Conservation (phyloP, 768 basidiomycete species). For the Tylopilus vinaceipallidus region DNA sequence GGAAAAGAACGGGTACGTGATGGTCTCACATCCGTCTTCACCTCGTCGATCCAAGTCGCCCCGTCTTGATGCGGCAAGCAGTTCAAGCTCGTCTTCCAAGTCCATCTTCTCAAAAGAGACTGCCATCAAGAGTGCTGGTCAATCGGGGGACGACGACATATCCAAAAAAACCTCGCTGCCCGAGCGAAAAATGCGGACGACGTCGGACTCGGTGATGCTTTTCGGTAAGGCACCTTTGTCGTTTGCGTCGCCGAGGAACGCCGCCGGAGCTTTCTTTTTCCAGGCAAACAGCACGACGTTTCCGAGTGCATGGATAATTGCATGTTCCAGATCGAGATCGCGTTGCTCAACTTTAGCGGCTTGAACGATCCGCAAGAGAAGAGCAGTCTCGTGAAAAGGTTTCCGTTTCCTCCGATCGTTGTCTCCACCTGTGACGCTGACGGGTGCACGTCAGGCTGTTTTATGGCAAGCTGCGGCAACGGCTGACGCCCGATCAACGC, state of each 20-base stretch:
- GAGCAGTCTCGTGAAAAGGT: conserved; percentile 88
- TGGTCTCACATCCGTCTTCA: conserved; percentile 38
- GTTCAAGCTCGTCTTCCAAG: conserved; percentile 29
- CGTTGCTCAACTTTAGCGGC: conserved; percentile 69
- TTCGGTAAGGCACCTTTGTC: conserved; percentile 69
- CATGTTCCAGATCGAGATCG: conserved; percentile 97
- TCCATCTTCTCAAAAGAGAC: conserved; percentile 29
- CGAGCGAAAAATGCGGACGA: conserved; percentile 48
- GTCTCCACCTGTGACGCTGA: conserved; percentile 1
- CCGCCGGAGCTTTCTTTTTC: conserved; percentile 1
- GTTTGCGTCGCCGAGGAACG: background rate
- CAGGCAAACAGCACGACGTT: conserved; percentile 96
- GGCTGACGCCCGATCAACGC: conserved; percentile 39
- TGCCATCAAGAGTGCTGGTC: conserved; percentile 26
- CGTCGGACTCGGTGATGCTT: conserved; percentile 82
- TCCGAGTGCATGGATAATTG: conserved; percentile 99
- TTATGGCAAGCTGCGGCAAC: conserved; percentile 83
- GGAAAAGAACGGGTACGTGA: conserved; percentile 45
- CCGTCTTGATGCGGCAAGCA: conserved; percentile 29
- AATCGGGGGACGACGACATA: conserved; percentile 20
- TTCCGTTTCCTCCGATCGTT: background rate
- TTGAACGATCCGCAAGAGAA: conserved; percentile 43
- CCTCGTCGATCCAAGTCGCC: conserved; percentile 37
- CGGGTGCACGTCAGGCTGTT: conserved; percentile 55
- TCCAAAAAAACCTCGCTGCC: conserved; percentile 56